Conservation (phyloP, 345 rosid genomes). For the Eucalyptus cloeziana region DNA sequence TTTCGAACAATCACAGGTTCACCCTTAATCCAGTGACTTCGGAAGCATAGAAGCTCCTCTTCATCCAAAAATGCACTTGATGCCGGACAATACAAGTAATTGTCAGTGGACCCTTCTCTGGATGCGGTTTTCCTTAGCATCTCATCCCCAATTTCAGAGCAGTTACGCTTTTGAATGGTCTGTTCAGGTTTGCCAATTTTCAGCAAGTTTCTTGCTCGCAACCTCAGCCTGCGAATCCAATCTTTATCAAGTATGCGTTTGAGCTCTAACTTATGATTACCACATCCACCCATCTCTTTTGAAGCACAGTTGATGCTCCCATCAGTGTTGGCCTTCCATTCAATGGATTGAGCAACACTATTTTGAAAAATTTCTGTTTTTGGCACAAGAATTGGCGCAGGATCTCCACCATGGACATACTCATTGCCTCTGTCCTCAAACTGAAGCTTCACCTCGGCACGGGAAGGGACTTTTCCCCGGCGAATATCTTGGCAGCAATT, state of each 20-base stretch:
- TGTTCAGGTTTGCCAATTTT: not conserved
- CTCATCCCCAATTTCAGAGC: conserved; percentile 3
- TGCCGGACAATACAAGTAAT: conserved; percentile 49
- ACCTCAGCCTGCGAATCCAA: conserved; percentile 39
- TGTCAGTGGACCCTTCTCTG: conserved; percentile 48
- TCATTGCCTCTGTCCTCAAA: conserved; percentile 38
- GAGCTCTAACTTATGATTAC: conserved; percentile 46
- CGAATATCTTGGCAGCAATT: conserved; percentile 77
- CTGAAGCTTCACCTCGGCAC: conserved; percentile 24
- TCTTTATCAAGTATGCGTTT: conserved; percentile 37
- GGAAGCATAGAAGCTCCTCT: conserved; percentile 39
- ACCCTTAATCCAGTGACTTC: conserved; percentile 66
- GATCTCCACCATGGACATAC: conserved; percentile 68
- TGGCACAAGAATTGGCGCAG: not conserved
- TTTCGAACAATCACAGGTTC: conserved; percentile 68
- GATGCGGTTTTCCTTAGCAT: conserved; percentile 33
- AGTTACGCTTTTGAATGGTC: not conserved
- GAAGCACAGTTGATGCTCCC: conserved; percentile 72
- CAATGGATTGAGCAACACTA: conserved; percentile 1
- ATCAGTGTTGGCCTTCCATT: conserved; percentile 30
- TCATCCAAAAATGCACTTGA: conserved; percentile 16
- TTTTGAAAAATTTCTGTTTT: conserved; percentile 2
- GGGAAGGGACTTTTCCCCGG: conserved; percentile 18
- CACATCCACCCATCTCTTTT: conserved; percentile 69
- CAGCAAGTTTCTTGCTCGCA: conserved; percentile 21